phyloP scores from a whole-genome alignment of 495 filamentous ascomycete species.

The Chaetomium fimeti region DNA sequence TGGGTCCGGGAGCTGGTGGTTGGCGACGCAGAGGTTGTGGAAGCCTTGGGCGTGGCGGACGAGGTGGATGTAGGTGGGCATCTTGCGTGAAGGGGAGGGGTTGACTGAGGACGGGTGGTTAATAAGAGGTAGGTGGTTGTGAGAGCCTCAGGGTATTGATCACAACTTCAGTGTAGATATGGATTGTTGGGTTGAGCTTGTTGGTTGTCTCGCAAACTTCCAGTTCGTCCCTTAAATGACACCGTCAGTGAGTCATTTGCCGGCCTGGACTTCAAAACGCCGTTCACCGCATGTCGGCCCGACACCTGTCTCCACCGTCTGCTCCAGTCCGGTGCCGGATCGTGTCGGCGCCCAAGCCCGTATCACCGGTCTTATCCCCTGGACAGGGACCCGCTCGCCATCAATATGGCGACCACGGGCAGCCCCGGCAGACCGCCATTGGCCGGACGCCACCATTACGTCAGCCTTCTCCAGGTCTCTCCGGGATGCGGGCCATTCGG shows the following conservation, averaged over 20 bases:
- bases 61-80: constrained; percentile 53
- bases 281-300: background rate
- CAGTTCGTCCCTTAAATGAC: background rate
- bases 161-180: background rate
- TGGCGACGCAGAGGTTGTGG: constrained; percentile 75
- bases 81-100: constrained; percentile 16
- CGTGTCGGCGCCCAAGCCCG: constrained; percentile 1
- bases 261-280: background rate
- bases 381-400: background rate
- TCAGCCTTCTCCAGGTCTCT: background rate
- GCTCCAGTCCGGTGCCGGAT: constrained; percentile 11
- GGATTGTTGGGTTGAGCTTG: background rate
- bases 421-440: constrained; percentile 5
- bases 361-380: background rate
- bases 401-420: constrained; percentile 5
- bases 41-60: constrained; percentile 61
- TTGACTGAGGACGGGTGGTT: background rate
- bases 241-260: background rate
- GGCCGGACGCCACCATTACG: background rate
- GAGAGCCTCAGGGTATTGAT: too few relatives aligned
- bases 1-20: constrained; percentile 74
- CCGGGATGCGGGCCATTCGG: background rate
- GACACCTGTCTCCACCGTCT: constrained; percentile 6
- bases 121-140: background rate
- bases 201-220: background rate